Percentiles rank a stretch among this genome's conserved stretches.
Conservation (phyloP, 1,284 basidiomycete genomes). For the Sphaerobolus stellatus region DNA sequence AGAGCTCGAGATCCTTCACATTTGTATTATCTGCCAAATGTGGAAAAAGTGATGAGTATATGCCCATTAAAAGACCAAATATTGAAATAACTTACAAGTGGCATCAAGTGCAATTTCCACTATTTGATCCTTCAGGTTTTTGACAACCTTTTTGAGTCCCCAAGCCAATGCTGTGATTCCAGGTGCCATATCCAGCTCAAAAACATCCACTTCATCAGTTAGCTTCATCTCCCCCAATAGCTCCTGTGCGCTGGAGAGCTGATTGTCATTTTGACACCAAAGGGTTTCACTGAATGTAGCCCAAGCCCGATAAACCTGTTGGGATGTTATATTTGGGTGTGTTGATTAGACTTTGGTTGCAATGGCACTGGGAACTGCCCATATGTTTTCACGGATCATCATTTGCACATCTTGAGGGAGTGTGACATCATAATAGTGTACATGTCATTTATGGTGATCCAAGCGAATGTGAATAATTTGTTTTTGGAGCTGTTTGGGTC, state of each 20-base stretch:
- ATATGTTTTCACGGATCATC: too few species aligned
- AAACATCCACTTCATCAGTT: conserved; percentile 23
- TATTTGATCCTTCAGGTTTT: conserved; percentile 17
- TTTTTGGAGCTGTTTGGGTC: too few species aligned
- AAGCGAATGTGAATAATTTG: too few species aligned
- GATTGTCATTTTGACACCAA: conserved; percentile 27
- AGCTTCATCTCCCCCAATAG: conserved; percentile 26
- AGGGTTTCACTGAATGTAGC: conserved; percentile 25
- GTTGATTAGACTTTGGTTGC: conserved; percentile 14
- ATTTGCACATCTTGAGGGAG: too few species aligned
- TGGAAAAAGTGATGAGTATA: too few species aligned
- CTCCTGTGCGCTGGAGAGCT: conserved; percentile 26
- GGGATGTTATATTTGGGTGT: conserved; percentile 20
- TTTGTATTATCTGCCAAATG: too few species aligned
- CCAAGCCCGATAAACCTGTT: conserved; percentile 26
- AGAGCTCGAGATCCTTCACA: too few species aligned
- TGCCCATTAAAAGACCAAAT: conserved; percentile 17
- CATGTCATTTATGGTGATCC: too few species aligned
- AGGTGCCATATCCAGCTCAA: too few species aligned
- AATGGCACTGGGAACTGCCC: too few species aligned
- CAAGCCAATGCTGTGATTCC: conserved; percentile 26
- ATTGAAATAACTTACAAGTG: conserved; percentile 26
- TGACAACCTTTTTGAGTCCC: conserved; percentile 25
- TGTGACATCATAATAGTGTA: too few species aligned
- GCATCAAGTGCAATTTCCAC: conserved; percentile 32